Conservation (phyloP, 2,329 filamentous ascomycete genomes). For the Aspergillus cejpii region DNA sequence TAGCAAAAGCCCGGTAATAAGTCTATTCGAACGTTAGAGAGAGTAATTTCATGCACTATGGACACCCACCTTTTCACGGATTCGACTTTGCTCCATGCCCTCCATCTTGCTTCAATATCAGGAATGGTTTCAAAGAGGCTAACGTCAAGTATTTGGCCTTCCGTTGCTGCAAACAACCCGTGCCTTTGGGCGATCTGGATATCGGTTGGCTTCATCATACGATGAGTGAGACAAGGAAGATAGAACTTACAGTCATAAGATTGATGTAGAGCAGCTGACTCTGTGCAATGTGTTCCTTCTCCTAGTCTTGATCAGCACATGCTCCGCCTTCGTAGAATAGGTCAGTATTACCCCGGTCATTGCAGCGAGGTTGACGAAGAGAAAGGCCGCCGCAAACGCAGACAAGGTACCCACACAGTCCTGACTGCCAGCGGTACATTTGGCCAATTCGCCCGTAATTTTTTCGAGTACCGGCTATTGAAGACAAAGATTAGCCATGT, state of each 20-base stretch:
- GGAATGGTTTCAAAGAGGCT: conserved; percentile 39
- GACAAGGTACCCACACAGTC: conserved; percentile 41
- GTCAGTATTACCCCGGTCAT: conserved; percentile 39
- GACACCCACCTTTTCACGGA: conserved; percentile 41
- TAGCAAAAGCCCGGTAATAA: conserved; percentile 44
- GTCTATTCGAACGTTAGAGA: conserved; percentile 18
- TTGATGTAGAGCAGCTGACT: conserved; percentile 48
- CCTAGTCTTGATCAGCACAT: conserved; percentile 21
- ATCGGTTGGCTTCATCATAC: neutral
- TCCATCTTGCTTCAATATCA: conserved; percentile 46
- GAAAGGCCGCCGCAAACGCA: conserved; percentile 43
- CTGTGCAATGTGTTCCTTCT: conserved; percentile 43
- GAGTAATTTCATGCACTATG: neutral
- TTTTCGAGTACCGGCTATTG: conserved; percentile 32
- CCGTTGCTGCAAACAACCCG: conserved; percentile 46
- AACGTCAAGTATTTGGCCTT: conserved; percentile 39
- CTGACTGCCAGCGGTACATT: conserved; percentile 37
- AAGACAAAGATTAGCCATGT: conserved; percentile 7
- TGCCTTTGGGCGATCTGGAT: conserved; percentile 43
- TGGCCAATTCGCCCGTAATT: conserved; percentile 40
- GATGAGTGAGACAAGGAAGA: neutral
- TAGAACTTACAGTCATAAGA: conserved; percentile 37
- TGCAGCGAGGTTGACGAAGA: conserved; percentile 46
- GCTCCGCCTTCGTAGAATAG: neutral
- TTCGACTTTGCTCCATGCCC: conserved; percentile 49